Percentiles rank a stretch among this genome's conserved stretches.
phyloP scores from a whole-genome alignment of 1,284 basidiomycete species.

The Ustilago shanxiensis region DNA sequence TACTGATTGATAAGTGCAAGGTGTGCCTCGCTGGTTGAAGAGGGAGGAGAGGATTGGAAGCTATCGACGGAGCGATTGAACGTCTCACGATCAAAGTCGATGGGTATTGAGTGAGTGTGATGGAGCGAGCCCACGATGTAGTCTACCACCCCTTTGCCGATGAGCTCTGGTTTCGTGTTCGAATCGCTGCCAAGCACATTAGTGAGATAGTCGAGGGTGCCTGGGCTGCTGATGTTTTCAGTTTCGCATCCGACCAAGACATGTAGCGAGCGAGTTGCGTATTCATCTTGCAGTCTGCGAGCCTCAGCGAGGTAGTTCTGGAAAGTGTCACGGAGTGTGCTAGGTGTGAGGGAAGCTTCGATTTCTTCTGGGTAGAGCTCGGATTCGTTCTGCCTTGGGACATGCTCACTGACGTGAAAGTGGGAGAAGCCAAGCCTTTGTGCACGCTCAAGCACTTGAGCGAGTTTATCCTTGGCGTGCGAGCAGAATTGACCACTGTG shows the following conservation, averaged over 20 bases:
- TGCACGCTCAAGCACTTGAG: slow-evolving; percentile 84
- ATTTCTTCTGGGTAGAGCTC: slow-evolving; percentile 95
- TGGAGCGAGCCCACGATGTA: slow-evolving; percentile 95
- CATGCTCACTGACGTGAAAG: slow-evolving; percentile 94
- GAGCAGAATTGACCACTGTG: slow-evolving; percentile 97
- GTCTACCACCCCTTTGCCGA: slow-evolving; percentile 75
- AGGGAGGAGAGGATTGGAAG: slow-evolving; percentile 62
- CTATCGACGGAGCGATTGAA: slow-evolving; percentile 77
- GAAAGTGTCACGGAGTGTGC: slow-evolving; percentile 76
- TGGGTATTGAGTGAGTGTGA: slow-evolving; percentile 87
- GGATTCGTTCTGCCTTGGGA: slow-evolving; percentile 82
- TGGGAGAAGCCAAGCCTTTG: slow-evolving; percentile 82
- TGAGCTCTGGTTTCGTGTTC: slow-evolving; percentile 17
- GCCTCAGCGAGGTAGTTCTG: slow-evolving; percentile 81
- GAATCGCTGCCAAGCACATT: slow-evolving; percentile 72
- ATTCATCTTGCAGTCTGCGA: slow-evolving; percentile 76
- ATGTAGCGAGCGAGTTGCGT: slow-evolving; percentile 72
- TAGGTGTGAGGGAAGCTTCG: slow-evolving; percentile 71
- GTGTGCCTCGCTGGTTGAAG: slow-evolving; percentile 22
- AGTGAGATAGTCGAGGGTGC: slow-evolving; percentile 74
- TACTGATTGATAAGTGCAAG: slow-evolving; percentile 47
- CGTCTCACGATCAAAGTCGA: slow-evolving; percentile 87
- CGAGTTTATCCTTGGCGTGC: slow-evolving; percentile 83
- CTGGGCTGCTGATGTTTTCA: slow-evolving; percentile 82
- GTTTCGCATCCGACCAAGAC: slow-evolving; percentile 93